phyloP scores from a whole-genome alignment of 2,329 filamentous ascomycete species.

The Penicillium oxalicum region DNA sequence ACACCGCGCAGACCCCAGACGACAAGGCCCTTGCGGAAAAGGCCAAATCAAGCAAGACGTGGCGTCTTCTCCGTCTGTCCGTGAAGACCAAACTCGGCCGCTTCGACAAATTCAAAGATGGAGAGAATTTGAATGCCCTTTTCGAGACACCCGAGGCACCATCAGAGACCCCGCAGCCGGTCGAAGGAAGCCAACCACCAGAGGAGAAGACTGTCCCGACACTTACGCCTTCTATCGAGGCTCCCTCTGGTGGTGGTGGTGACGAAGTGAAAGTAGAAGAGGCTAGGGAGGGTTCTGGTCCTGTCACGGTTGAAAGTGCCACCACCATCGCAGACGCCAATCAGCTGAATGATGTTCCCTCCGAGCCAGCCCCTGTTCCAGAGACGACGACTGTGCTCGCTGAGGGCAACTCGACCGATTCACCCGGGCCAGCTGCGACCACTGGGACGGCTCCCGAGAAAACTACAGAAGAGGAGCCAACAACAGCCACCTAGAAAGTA shows the following conservation, averaged over 20 bases:
- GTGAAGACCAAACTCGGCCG: constrained; percentile 65
- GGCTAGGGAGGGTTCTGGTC: constrained; percentile 1
- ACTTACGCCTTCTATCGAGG: neutral
- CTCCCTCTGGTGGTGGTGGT: neutral
- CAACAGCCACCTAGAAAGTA: constrained; percentile 10
- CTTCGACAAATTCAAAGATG: constrained; percentile 84
- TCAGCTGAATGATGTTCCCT: constrained; percentile 1
- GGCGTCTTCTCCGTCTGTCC: constrained; percentile 79
- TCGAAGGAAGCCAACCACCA: constrained; percentile 3
- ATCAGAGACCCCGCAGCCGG: constrained; percentile 6
- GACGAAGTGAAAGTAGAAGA: neutral
- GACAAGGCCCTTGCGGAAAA: constrained; percentile 57
- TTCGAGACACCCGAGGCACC: constrained; percentile 32
- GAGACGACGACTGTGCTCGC: neutral
- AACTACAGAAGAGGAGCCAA: constrained; percentile 8
- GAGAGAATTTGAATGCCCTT: constrained; percentile 58
- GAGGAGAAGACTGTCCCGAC: neutral
- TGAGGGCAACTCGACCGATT: constrained; percentile 3
- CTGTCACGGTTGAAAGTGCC: constrained; percentile 4
- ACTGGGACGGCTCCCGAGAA: constrained; percentile 11
- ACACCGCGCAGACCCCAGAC: constrained; percentile 64
- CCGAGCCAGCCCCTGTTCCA: neutral
- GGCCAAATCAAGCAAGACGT: constrained; percentile 79
- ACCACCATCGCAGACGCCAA: constrained; percentile 1
- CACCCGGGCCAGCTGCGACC: constrained; percentile 4